These are phyloP conservation scores for Coriaria nepalensis DNA, from an alignment of 306 rosid genomes.

Conservation along the genomic window DNA sequence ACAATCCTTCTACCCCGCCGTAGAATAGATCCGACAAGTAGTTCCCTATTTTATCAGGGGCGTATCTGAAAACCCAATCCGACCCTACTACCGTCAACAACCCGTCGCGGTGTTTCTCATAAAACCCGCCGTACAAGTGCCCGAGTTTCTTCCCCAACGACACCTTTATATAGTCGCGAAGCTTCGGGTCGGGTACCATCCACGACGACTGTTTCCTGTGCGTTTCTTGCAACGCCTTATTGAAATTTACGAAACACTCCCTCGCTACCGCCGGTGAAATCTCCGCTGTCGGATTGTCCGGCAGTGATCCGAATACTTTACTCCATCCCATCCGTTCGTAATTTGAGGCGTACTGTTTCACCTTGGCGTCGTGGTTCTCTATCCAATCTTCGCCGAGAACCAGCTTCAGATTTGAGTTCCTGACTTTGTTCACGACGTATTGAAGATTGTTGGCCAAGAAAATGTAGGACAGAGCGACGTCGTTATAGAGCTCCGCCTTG, in stretches of 20 bases:
- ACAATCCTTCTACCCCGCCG: conserved; percentile 29
- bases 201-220: conserved; percentile 41
- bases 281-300: conserved; percentile 41
- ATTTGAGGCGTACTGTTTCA: conserved; percentile 51
- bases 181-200: conserved; percentile 47
- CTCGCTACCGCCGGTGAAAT: conserved; percentile 36
- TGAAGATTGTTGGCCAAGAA: conserved; percentile 90
- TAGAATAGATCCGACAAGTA: conserved; percentile 40
- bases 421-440: conserved; percentile 57
- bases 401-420: conserved; percentile 35
- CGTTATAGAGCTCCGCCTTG: conserved; percentile 47
- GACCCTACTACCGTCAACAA: conserved; percentile 18
- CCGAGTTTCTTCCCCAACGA: conserved; percentile 32
- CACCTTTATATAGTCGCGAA: conserved; percentile 42
- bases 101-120: conserved; percentile 19
- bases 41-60: conserved; percentile 44
- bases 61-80: conserved; percentile 14
- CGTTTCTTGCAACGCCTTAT: conserved; percentile 30
- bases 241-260: conserved; percentile 24
- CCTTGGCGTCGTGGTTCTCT: conserved; percentile 43
- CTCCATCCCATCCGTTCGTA: conserved; percentile 73
- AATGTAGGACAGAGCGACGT: conserved; percentile 63
- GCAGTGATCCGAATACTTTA: conserved; percentile 34
- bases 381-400: conserved; percentile 58
- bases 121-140: conserved; percentile 21